Percentiles rank a stretch among this genome's conserved stretches.
These are phyloP conservation scores for Euphorbia tirucalli DNA, from an alignment of 345 rosid genomes.

Conservation along the genomic window DNA sequence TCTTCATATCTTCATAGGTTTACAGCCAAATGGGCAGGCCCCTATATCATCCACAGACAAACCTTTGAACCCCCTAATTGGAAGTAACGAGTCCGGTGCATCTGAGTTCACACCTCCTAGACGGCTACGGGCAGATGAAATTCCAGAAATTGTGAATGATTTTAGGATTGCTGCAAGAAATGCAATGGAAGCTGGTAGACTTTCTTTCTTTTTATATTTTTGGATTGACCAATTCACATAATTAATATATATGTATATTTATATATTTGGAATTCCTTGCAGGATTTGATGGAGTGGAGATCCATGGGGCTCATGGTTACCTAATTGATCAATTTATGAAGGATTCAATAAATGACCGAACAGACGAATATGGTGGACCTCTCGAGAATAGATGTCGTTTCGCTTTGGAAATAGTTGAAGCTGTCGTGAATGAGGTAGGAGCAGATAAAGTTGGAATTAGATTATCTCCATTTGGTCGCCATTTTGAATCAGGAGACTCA, in stretches of 20 bases:
- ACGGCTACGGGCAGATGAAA: constrained; percentile 56
- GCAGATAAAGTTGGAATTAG: no score
- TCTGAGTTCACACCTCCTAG: constrained; percentile 52
- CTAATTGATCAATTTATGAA: constrained; percentile 72
- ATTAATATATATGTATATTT: not conserved
- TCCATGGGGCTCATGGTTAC: constrained; percentile 77
- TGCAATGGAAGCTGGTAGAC: constrained; percentile 71
- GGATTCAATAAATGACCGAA: constrained; percentile 66
- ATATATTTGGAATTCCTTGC: not conserved
- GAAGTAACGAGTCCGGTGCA: constrained; percentile 38
- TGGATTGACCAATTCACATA: no score
- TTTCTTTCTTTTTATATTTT: not conserved
- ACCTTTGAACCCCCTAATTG: constrained; percentile 44
- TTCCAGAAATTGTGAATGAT: constrained; percentile 63
- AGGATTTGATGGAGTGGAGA: constrained; percentile 81
- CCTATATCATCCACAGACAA: constrained; percentile 62
- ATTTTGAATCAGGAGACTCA: no score
- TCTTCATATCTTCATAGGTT: constrained; percentile 27
- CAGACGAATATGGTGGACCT: constrained; percentile 68
- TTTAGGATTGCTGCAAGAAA: constrained; percentile 73
- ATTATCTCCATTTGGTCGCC: no score
- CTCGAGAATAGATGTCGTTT: constrained; percentile 62
- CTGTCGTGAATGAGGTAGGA: no score
- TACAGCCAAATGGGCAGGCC: constrained; percentile 64
- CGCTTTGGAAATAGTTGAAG: no score